Base-by-base conservation (phyloP, 179 eudicot species). In the Beta corolliflora region DNA sequence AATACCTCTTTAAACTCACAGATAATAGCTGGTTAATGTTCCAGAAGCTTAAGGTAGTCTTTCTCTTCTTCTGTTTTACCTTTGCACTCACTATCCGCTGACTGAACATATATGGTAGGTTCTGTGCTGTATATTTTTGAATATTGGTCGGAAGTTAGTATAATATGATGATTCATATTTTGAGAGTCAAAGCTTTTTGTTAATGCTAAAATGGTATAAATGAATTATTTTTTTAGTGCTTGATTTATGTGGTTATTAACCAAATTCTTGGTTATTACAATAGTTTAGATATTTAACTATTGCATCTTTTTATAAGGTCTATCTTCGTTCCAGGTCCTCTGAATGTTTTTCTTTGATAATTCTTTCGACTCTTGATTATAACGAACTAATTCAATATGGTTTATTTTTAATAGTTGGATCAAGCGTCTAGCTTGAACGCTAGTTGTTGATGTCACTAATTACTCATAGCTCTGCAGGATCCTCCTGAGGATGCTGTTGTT, bases 401-500 rank as follows among this genome's bases (percentile, higher is more conserved):
- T 67, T 29, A 54, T 14, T 12, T 75, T 9, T 59, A 5, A 5
- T 12, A 15, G 58, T 76, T 31, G 54, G 18, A 44, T 81, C 36
- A 75, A 76, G 56, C 10, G 68, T 31, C 15, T 31, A 16, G 29
- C 16, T 2, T 29, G 19, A 55, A 31, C 5, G 12, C 25, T 41
- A 16, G 60, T 56, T 77, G 73, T 55, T 67, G 82, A 59, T 73
- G 29, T 48, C 11, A 10, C 66, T 61, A 45, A 21, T 25, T 15
- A 70, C 25, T 58, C 15, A 70, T 61, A 6, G 75, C 71, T 45
- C 75, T 80, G 64, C 86, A 97, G 99, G 99, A 94, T 87, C 91
- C 93, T 69, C 99, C 99, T 13, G 99, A 97, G 82, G 97, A 94
- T 90, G 97, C 95, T 78, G 97, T 90, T 68, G 98, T 94, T 25